Evolutionary conservation across 1,139 yeast species (phyloP).

Genomic region (Dujonia santamariae): DNA sequence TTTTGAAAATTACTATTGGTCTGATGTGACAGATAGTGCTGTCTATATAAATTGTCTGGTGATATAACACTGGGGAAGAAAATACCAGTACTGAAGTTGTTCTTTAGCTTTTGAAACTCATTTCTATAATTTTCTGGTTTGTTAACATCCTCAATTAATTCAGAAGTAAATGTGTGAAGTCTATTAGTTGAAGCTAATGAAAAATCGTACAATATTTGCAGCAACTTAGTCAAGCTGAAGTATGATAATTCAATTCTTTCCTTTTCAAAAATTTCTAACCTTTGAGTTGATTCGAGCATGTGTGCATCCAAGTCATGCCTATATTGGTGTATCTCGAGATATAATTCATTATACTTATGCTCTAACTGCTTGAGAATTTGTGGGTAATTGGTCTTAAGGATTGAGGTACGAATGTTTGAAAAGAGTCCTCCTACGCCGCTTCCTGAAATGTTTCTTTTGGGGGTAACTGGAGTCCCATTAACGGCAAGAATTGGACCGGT

Average conservation of each 20-base stretch:
- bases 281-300: conserved; percentile 19
- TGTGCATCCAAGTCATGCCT: conserved; percentile 31
- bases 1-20: conserved; percentile 37
- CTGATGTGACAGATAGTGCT: conserved; percentile 24
- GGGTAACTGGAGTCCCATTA: not conserved
- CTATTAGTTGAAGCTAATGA: conserved; percentile 26
- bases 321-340: conserved; percentile 29
- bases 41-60: conserved; percentile 22
- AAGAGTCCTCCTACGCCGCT: not conserved
- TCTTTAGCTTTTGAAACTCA: conserved; percentile 27
- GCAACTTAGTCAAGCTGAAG: conserved; percentile 32
- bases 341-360: conserved; percentile 29
- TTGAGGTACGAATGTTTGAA: conserved; percentile 17
- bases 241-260: conserved; percentile 34
- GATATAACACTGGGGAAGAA: conserved; percentile 36
- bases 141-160: conserved; percentile 24
- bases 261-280: conserved; percentile 36
- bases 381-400: conserved; percentile 29
- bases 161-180: conserved; percentile 25
- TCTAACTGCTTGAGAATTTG: conserved; percentile 30
- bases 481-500: not conserved
- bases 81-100: conserved; percentile 35
- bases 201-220: conserved; percentile 31
- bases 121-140: conserved; percentile 23
- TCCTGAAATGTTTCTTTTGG: not conserved